Conservation (phyloP, 306 rosid species). For the Oxytropis ochrocephala region DNA sequence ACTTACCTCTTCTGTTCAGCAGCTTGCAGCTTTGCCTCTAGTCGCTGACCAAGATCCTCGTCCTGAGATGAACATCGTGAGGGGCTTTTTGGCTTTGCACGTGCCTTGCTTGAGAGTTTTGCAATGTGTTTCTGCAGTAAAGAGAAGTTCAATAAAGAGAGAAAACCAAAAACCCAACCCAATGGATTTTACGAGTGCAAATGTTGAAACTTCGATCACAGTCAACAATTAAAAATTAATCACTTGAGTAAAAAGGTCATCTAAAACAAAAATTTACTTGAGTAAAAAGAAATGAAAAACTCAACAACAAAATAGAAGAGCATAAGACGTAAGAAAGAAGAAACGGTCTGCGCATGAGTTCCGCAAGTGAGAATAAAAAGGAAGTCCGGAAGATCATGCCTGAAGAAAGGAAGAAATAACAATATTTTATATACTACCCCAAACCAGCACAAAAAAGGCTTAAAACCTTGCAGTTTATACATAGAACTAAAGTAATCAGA, state of each 20-base stretch:
- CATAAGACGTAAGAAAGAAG: neutral
- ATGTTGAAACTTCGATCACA: neutral
- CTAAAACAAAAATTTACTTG: too few species aligned
- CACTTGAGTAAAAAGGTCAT: neutral
- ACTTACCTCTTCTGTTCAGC: conserved; percentile 85
- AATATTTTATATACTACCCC: neutral
- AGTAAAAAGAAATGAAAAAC: neutral
- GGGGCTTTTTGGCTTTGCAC: conserved; percentile 79
- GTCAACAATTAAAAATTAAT: neutral
- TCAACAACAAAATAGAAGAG: neutral
- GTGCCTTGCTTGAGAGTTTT: conserved; percentile 77
- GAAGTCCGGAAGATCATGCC: neutral
- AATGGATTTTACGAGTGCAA: neutral
- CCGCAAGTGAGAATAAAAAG: neutral
- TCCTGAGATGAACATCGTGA: conserved; percentile 57
- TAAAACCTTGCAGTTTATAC: neutral
- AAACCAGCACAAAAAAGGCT: neutral
- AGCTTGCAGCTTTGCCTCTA: conserved; percentile 88
- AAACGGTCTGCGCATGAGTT: neutral
- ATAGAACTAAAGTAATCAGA: neutral
- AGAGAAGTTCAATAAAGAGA: neutral
- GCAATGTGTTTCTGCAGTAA: conserved; percentile 66
- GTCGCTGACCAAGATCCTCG: conserved; percentile 78
- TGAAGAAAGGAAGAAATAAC: neutral
- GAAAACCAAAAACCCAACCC: neutral